Evolutionary conservation across 345 rosid genomes (phyloP), one percentile per base, ranked within the genome.

Genomic region (Gossypium mustelinum): DNA sequence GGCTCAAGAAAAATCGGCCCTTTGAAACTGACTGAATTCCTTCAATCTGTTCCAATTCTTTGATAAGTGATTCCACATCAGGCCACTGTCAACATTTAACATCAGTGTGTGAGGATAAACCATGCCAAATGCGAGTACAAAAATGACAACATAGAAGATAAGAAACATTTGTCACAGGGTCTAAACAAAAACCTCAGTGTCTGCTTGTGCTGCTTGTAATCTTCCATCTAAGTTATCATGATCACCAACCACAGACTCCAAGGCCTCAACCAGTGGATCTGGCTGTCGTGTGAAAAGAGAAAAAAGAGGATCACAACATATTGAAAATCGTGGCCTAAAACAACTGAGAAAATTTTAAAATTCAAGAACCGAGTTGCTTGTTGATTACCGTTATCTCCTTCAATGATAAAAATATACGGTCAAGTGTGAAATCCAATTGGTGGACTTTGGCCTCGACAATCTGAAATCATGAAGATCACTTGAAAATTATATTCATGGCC

Each of bases 371-470:
- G 7, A 65, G 22, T 55, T 34, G 61, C 29, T 51, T 69, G 52
- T 69, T 12, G 72, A 57, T 81, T 87, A 95, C 98, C 80, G 79
- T 83, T 24, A 89, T 91, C 83, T 91, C 98, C 83, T 89, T 93
- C 74, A 95, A 68, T 14, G 99, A 95, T 75, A 95, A 84, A 85
- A 87, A 93, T 78, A 95, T 89, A 62, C 98, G 98, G 58, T 89
- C 91, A 70, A 89, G 92, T 44, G 89, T 72, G 77, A 91, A 89
- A 85, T 95, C 96, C 77, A 95, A 82, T 79, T 89, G 96, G 75
- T 91, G 93, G 74, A 95, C 98, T 86, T 92, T 95, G 24, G 98
- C 99, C 80, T 95, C 97, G 81, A 90, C 88, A 56, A 85, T 87
- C 99, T 91, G 84, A 80, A 68, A 76, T 55, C 81, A 82, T 68